A percentile compares a stretch with the other conserved stretches of the same genome.
phyloP scores from a whole-genome alignment of 1,284 basidiomycete genomes.

The Cryptococcus amylolentus region DNA sequence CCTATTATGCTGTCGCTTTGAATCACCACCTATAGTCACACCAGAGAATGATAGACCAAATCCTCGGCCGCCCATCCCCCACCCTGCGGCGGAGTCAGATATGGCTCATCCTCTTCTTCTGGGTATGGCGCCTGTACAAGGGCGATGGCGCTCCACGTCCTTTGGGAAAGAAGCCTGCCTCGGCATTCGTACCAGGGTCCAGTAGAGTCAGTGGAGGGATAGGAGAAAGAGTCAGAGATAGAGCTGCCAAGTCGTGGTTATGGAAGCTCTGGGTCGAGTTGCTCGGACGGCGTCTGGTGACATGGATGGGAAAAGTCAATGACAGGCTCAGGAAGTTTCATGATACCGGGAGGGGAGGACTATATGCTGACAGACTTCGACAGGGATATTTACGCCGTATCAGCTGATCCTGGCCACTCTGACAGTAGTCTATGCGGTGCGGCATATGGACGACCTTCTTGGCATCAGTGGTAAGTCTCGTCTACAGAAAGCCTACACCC shows the following conservation, averaged over 20 bases:
- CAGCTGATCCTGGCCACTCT: conserved; percentile 83
- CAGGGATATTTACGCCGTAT: conserved; percentile 88
- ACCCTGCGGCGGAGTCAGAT: conserved; percentile 74
- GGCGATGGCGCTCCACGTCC: conserved; percentile 56
- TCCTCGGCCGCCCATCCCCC: conserved; percentile 70
- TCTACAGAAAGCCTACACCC: neutral
- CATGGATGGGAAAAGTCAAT: conserved; percentile 43
- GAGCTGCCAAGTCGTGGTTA: conserved; percentile 22
- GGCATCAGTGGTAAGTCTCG: conserved; percentile 68
- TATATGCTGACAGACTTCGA: neutral
- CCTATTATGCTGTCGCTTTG: too few relatives aligned
- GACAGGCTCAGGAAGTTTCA: conserved; percentile 39
- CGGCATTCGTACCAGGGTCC: neutral
- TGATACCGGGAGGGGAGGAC: neutral
- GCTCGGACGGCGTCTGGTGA: conserved; percentile 33
- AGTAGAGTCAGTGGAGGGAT: conserved; percentile 6
- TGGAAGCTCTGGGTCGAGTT: conserved; percentile 29
- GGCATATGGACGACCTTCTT: conserved; percentile 82
- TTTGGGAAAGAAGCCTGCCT: conserved; percentile 6
- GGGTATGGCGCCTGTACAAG: conserved; percentile 71
- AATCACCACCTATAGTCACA: too few relatives aligned
- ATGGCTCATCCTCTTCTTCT: conserved; percentile 83
- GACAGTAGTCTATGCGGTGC: conserved; percentile 76
- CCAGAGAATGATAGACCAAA: conserved; percentile 70
- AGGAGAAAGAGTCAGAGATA: conserved; percentile 6